Evolutionary conservation across 371 early-diverging fungal genomes (phyloP), one percentile per base, ranked within the genome.

Genomic region (Blakeslea trispora): DNA sequence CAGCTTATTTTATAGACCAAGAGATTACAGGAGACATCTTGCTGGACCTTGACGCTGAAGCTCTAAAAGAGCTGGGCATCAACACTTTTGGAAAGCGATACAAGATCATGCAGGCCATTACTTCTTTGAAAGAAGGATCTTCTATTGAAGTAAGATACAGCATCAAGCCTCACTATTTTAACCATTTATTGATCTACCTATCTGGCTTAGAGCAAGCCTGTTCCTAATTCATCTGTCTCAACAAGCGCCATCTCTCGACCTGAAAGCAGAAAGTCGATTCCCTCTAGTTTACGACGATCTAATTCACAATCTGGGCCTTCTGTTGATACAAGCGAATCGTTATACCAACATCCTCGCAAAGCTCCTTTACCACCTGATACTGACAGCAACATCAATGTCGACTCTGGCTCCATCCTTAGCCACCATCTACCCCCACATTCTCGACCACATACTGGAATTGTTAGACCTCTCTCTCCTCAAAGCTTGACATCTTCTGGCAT

Each of bases 21-120:
- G 89, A 89, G 50, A 87, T 89, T 41, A 82, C 82, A 7, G 89
- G 89, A 34, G 87, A 87, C 39, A 79, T 86, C n/a, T 64, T 89
- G 31, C 50, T 87, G 24, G 84, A 84, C 46, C 62, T 89, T 22
- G 78, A 83, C 51, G 69, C 86, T 50, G 81, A 82, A 53, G 72
- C 84, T 18, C 59, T 89, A 28, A 89, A 89, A 57, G 89, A 89
- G 54, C 62, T 89, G 32, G 83, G 86, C n/a, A 83, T 89, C 42
- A 57, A 56, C 15, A 82, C 86, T 4, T 87, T 84, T 59, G 89
- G 89, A 17, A 87, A 86, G 63, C 74, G 89, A 9, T 81, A 84
- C 61, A 84, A 86, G 51, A 75, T 89, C 31, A 86, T 85, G 82
- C 85, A 80, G 41, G 85, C 88, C 56, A 89, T 89, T 49, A 71